Evolutionary conservation across 2,329 filamentous ascomycete species (phyloP), one percentile per base, ranked within the genome.

Genomic region (Fusarium globosum): DNA sequence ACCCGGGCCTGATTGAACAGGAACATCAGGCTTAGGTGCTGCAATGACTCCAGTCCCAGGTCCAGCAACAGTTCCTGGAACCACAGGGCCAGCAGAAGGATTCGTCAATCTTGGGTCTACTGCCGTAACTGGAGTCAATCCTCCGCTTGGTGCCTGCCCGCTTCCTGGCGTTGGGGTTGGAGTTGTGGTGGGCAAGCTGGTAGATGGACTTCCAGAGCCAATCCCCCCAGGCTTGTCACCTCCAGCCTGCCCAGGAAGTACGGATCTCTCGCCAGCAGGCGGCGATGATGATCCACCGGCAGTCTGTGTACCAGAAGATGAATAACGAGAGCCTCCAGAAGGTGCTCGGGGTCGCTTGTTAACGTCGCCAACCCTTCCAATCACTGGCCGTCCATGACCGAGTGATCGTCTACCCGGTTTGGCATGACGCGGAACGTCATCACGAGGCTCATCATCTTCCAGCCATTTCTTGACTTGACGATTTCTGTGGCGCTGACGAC

Each of bases 121-220:
- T 33, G 16, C 7, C 0, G 53, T 15, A 2, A 6, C 8, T 3
- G 53, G 53, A 56, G 21, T 26, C 20, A 4, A n/a, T 2, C 3
- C 28, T 23, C 38, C 38, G 4, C 53, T 12, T 20, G 53, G 38
- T 1, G 2, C 2, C 6, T 56, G 16, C 0, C 33, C 26, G 21
- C 0, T 30, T 7, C 52, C 52, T 41, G 20, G 0, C 0, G 0
- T 6, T 21, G 36, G 52, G 14, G 7, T 0, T 21, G 36, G 52
- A 20, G 7, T 0, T 18, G 52, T 20, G 3, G 20, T 4, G 0
- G 52, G 26, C 52, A 33, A 56, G 36, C 26, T 3, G 4, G 26
- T 15, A 2, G 38, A 56, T 43, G 52, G 38, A 8, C 4, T 0
- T 12, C 28, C 38, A 12, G 53, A 56, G 0, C 53, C 38, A 23